Percentiles rank a stretch among this genome's conserved stretches.
These are phyloP conservation scores for Neofusicoccum sp. DNA, from an alignment of 2,329 filamentous ascomycete genomes.

Conservation along the genomic window DNA sequence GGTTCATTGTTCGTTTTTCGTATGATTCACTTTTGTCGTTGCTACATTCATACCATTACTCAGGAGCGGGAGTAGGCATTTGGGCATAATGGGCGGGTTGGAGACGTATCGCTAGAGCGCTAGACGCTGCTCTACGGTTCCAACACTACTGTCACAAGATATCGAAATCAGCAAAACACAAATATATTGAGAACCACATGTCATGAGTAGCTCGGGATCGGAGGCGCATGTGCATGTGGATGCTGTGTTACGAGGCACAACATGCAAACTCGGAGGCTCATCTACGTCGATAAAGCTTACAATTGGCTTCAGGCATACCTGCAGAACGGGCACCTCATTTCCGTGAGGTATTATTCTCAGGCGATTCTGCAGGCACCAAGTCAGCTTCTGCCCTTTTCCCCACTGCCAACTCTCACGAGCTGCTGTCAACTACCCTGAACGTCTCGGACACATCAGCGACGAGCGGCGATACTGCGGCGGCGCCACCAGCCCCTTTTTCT, in stretches of 20 bases:
- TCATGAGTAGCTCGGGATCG: background rate
- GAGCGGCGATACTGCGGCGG: slow-evolving; percentile 10
- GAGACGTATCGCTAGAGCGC: background rate
- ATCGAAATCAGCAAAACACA: background rate
- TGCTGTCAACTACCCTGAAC: background rate
- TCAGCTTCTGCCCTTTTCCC: background rate
- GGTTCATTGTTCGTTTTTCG: background rate
- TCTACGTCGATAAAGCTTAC: background rate
- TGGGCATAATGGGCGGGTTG: background rate
- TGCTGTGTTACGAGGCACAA: background rate
- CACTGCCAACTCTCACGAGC: background rate
- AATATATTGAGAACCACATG: slow-evolving; percentile 2
- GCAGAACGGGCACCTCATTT: slow-evolving; percentile 3
- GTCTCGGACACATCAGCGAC: background rate
- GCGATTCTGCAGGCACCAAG: background rate
- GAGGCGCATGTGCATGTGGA: background rate
- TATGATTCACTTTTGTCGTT: slow-evolving; percentile 3
- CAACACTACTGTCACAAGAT: background rate
- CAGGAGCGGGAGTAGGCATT: background rate
- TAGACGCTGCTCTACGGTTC: background rate
- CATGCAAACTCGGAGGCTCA: background rate
- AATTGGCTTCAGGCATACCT: slow-evolving; percentile 1
- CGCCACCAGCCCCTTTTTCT: slow-evolving; percentile 8
- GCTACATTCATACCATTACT: slow-evolving; percentile 9
- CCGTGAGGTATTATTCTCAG: background rate